A percentile compares a stretch with the other conserved stretches of the same genome.
Evolutionary conservation across 768 basidiomycete genomes (phyloP).

Genomic region (Suillus variegatus): DNA sequence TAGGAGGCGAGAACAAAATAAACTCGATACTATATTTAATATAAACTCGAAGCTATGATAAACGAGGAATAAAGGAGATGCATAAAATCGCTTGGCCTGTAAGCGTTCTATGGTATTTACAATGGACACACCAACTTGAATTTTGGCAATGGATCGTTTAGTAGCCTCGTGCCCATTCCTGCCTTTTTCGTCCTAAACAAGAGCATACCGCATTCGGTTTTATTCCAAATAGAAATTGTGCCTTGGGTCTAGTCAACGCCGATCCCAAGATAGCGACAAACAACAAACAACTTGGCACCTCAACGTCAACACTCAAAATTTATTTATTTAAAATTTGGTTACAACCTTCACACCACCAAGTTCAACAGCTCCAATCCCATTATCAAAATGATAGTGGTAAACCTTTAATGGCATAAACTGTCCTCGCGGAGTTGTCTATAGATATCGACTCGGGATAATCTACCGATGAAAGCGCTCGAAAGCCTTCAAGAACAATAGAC

Average conservation of each 20-base stretch:
- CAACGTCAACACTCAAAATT: background rate
- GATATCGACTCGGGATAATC: background rate
- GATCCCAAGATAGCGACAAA: background rate
- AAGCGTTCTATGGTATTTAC: background rate
- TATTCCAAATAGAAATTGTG: background rate
- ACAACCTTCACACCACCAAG: no score
- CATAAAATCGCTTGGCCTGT: background rate
- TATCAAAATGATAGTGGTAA: constrained; percentile 15
- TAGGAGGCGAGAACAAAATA: constrained; percentile 3
- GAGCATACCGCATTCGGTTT: constrained; percentile 14
- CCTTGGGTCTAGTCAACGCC: background rate
- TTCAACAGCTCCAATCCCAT: no score
- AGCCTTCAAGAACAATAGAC: constrained; percentile 13
- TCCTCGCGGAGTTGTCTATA: constrained; percentile 26
- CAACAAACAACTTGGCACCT: constrained; percentile 1
- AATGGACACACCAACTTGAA: background rate
- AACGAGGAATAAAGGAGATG: background rate
- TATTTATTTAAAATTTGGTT: background rate
- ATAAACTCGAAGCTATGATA: constrained; percentile 3
- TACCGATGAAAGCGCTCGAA: no score
- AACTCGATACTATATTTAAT: background rate
- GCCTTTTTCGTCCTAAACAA: constrained; percentile 26
- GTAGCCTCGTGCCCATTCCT: constrained; percentile 18
- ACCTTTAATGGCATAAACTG: constrained; percentile 23
- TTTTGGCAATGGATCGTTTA: constrained; percentile 3